Conservation (phyloP, 805 yeast genomes). For the Torulaspora indica region DNA sequence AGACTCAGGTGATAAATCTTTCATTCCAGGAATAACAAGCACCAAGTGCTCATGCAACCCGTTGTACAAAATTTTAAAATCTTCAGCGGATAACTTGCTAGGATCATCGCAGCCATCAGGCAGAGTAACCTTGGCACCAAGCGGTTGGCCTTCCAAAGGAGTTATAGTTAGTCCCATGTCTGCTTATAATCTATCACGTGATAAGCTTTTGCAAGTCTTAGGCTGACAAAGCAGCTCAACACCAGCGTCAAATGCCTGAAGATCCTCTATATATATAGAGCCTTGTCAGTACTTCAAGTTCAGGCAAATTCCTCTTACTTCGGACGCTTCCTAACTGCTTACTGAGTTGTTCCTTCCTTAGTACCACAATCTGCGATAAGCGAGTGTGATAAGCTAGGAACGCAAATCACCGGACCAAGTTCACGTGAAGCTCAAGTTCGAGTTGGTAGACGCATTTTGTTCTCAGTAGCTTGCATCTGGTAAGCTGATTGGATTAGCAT, state of each 20-base stretch:
- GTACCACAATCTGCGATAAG: not conserved
- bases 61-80: constrained; percentile 55
- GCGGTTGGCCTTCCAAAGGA: constrained; percentile 36
- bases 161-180: constrained; percentile 21
- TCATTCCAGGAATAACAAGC: constrained; percentile 67
- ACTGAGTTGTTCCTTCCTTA: not conserved
- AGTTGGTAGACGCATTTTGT: too few relatives aligned
- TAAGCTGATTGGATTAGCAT: too few relatives aligned
- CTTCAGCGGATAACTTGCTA: constrained; percentile 55
- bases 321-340: not conserved
- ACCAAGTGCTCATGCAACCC: constrained; percentile 70
- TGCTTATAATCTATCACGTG: not conserved
- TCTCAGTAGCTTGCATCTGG: too few relatives aligned
- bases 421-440: not conserved
- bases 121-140: constrained; percentile 64
- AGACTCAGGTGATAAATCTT: constrained; percentile 61
- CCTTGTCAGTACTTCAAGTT: too few relatives aligned
- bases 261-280: not conserved
- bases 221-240: not conserved
- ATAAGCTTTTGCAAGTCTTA: not conserved
- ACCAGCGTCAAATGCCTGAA: not conserved
- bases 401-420: constrained; percentile 4
- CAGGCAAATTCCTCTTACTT: not conserved
- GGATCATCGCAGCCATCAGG: constrained; percentile 77
- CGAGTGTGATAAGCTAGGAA: constrained; percentile 1